Evolutionary conservation across 2,329 filamentous ascomycete species (phyloP), one percentile per base, ranked within the genome.

Genomic region (Sclerotinia spermophila): DNA sequence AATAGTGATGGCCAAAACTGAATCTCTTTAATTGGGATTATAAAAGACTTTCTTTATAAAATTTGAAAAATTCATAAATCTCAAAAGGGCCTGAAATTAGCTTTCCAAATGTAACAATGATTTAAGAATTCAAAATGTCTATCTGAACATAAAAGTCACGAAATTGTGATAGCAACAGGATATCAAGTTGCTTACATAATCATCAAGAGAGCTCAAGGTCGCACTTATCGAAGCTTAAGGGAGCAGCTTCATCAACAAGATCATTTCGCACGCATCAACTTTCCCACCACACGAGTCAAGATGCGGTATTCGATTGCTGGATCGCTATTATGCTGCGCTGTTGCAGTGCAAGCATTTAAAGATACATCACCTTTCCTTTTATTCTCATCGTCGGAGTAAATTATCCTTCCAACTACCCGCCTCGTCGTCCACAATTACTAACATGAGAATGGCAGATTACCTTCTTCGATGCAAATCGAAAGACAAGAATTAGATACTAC

Each of bases 281-380:
- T 48, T 65, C 73, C 68, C 69, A 70, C 72, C 69, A 61, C 72
- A 72, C 48, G 71, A 72, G 56, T 71, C 74, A 82, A 76, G 73
- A 90, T 90, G 88, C 87, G 85, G 83, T 78, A 85, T 77, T 85
- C 84, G 69, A 79, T 82, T 78, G 78, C 85, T 78, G 81, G 64
- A 30, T 68, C 83, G 72, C 79, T 86, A 66, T 81, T 87, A 78
- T 85, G 85, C 74, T 81, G 87, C 77, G 84, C 87, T 75, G 85
- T 86, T 72, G 84, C 85, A 35, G 89, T 86, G 59, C 83, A 88
- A 73, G 94, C 93, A 38, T 96, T 97, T 80, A 89, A 88, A 73
- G 91, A 97, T 81, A 93, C 94, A 2, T 94, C 93, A 69, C 95
- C 96, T 27, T 96, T 97, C 81, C 87, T 97, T 79, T 83, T 97